phyloP scores from a whole-genome alignment of 73 alveolate species.

The Effrenium voratum region DNA sequence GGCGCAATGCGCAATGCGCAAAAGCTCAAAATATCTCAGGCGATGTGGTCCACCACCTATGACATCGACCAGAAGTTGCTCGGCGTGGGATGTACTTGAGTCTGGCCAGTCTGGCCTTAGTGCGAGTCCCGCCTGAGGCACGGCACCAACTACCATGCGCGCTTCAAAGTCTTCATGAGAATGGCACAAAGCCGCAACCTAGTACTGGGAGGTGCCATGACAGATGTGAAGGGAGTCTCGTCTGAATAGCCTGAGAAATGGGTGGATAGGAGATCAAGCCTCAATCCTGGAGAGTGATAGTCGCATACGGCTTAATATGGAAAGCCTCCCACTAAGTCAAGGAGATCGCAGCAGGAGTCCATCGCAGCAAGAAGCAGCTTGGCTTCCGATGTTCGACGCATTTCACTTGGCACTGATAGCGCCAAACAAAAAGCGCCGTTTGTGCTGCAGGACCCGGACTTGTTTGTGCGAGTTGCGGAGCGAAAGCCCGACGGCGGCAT shows the following conservation, averaged over 20 bases:
- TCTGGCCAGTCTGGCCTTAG: neutral
- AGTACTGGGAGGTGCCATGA: constrained; percentile 92
- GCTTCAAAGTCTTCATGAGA: constrained; percentile 70
- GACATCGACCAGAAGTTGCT: constrained; percentile 71
- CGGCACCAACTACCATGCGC: constrained; percentile 87
- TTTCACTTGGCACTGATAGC: neutral
- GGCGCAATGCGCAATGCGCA: too few species aligned
- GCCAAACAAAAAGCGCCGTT: neutral
- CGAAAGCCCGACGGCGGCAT: constrained; percentile 86
- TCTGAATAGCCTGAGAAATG: too few species aligned
- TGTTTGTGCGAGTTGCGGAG: constrained; percentile 88
- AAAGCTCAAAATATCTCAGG: neutral
- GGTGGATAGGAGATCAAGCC: too few species aligned
- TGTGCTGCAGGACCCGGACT: constrained; percentile 70
- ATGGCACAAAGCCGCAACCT: constrained; percentile 53
- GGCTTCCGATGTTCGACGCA: neutral
- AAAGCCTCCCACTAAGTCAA: neutral
- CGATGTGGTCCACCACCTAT: constrained; percentile 93
- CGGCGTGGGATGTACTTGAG: neutral
- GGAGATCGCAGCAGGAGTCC: constrained; percentile 93
- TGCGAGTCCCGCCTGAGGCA: constrained; percentile 1
- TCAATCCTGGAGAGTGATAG: too few species aligned
- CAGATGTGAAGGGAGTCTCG: constrained; percentile 80
- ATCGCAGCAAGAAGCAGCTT: constrained; percentile 35
- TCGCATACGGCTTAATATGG: too few species aligned